Base-by-base conservation (phyloP, 108 stramenopile genomes). In the Skeletonema costatum region DNA sequence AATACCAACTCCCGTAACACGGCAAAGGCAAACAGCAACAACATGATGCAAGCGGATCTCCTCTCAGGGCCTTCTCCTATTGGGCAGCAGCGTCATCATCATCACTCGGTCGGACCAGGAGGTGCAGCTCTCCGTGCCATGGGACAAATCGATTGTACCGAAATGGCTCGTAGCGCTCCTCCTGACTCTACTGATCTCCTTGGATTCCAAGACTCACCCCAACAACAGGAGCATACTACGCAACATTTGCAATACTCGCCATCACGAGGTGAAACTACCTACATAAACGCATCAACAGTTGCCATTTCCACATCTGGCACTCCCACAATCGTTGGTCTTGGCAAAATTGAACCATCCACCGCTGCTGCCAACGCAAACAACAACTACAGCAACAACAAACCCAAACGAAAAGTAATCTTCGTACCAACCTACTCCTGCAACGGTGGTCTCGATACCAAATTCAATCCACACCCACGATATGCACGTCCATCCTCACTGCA, bases 371-470 rank as follows among this genome's bases (percentile, higher is more conserved):
- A 62, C 16, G 30, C 16, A 2, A 41, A 62, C 16, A 58, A 60
- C 11, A 60, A 66, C 17, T 3, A 19, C 17, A 19, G 46, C 0
- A 32, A 12, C 51, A 60, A 60, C 3, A 73, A 59, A 46, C 59
- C 73, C 39, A 69, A 71, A 68, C 73, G 63, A 56, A 74, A 75
- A 65, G 16, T 70, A 17, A 66, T 81, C 21, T 1, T 30, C 39
- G 68, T 81, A n/a, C 80, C 80, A 59, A 81, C 80, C 41, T 81
- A 81, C 74, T 71, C 80, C 36, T 69, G 73, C 56, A 81, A 82
- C 42, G 81, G 77, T 12, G 81, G 81, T 42, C 72, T 82, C 66
- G 81, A 78, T 46, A 74, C 66, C 44, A 78, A 82, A 68, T 82
- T 82, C 77, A 74, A 82, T 66, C 60, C 77, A 11, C 51, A 53